A percentile compares a stretch with the other conserved stretches of the same genome.
Conservation (phyloP, 2,329 filamentous ascomycete genomes). For the Colletotrichum camelliae region DNA sequence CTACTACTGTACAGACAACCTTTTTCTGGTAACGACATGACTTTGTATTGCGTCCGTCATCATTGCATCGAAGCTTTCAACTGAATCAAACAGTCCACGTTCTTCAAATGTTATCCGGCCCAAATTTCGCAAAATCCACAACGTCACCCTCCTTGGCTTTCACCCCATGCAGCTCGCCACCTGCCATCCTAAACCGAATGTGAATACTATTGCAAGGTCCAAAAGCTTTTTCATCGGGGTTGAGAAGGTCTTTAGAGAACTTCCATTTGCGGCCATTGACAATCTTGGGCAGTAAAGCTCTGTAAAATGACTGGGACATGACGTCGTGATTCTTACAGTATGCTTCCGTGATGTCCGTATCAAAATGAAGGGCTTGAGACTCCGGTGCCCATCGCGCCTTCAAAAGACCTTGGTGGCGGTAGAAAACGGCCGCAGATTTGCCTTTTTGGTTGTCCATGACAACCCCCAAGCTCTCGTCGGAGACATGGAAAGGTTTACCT, state of each 20-base stretch:
- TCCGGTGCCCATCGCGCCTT: neutral
- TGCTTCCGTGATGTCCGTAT: neutral
- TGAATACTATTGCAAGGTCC: neutral
- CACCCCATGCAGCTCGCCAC: neutral
- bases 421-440: neutral
- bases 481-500: neutral
- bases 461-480: neutral
- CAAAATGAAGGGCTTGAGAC: neutral
- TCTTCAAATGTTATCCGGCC: neutral
- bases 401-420: neutral
- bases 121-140: neutral
- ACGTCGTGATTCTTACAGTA: neutral
- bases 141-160: neutral
- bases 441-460: neutral
- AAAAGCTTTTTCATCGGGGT: rapidly evolving
- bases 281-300: neutral
- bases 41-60: neutral
- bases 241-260: neutral
- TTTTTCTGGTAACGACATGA: neutral
- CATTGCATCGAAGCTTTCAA: neutral
- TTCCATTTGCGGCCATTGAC: neutral
- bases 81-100: neutral
- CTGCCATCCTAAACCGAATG: neutral
- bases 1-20: no score
- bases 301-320: neutral